These are phyloP conservation scores for Kwoniella botswanensis DNA, from an alignment of 768 basidiomycete genomes.

Conservation along the genomic window DNA sequence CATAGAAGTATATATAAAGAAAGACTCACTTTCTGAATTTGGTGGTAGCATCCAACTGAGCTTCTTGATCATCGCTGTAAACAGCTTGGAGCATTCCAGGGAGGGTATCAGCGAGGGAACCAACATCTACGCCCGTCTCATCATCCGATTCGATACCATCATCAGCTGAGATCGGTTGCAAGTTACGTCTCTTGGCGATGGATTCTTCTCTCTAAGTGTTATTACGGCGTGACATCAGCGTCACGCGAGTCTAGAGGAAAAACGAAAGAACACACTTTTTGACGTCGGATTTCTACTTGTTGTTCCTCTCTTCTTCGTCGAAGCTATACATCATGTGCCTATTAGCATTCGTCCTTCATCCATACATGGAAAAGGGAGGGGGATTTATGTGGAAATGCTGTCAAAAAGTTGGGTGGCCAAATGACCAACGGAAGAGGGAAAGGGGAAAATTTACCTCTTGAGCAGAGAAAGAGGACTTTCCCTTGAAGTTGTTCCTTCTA, in stretches of 20 bases:
- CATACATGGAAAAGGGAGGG: background rate
- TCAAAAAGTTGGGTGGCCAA: constrained; percentile 22
- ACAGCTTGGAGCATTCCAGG: constrained; percentile 82
- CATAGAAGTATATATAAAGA: background rate
- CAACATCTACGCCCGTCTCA: constrained; percentile 62
- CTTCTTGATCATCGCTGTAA: constrained; percentile 87
- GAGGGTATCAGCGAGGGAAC: constrained; percentile 75
- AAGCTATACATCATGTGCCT: constrained; percentile 62
- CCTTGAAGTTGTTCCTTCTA: constrained; percentile 58
- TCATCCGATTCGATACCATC: constrained; percentile 80
- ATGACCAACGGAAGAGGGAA: background rate
- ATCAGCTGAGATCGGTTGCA: constrained; percentile 71
- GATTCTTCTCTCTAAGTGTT: constrained; percentile 80
- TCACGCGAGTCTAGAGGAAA: constrained; percentile 8
- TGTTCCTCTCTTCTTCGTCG: constrained; percentile 96
- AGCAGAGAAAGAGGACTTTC: constrained; percentile 58
- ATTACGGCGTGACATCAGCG: background rate
- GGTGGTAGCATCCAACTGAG: constrained; percentile 94
- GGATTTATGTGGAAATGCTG: background rate
- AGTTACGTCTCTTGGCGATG: constrained; percentile 95
- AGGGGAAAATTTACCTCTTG: constrained; percentile 51
- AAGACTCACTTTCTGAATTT: constrained; percentile 81
- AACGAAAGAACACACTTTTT: constrained; percentile 64
- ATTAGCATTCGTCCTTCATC: constrained; percentile 28
- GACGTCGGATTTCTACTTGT: constrained; percentile 97